Conservation (phyloP, 1,139 yeast species). For the Wickerhamomyces sp. region DNA sequence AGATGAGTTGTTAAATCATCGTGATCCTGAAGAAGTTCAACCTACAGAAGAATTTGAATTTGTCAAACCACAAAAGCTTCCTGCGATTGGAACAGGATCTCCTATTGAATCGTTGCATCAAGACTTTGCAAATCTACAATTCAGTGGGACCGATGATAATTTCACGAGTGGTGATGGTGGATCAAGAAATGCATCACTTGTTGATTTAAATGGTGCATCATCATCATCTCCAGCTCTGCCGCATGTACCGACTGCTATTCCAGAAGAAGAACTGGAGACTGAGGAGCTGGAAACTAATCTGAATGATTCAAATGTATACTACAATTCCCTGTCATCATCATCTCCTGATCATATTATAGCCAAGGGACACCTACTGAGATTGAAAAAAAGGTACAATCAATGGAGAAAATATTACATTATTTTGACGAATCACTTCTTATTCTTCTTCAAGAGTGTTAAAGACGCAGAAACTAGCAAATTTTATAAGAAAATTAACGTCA, state of each 20-base stretch:
- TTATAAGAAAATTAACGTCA: constrained; percentile 32
- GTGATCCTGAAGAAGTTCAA: neutral
- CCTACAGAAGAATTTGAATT: constrained; percentile 1
- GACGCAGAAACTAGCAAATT: constrained; percentile 22
- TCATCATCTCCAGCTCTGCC: neutral
- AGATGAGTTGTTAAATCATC: constrained; percentile 4
- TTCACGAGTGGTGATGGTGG: constrained; percentile 29
- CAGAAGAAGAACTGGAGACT: constrained; percentile 3
- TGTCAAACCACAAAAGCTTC: constrained; percentile 7
- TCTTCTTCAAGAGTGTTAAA: constrained; percentile 36
- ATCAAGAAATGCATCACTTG: constrained; percentile 1
- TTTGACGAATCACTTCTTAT: constrained; percentile 38
- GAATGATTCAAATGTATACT: constrained; percentile 6
- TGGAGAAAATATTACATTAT: constrained; percentile 44
- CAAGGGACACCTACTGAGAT: constrained; percentile 38
- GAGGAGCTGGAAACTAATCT: constrained; percentile 2
- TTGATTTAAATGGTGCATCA: constrained; percentile 5
- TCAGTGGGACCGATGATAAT: constrained; percentile 26
- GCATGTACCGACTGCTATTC: too few species aligned
- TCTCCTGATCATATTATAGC: constrained; percentile 36
- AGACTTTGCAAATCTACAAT: constrained; percentile 13
- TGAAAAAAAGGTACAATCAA: constrained; percentile 41
- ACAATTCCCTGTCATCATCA: constrained; percentile 21
- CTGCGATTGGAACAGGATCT: neutral
- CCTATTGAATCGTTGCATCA: neutral